Base-by-base conservation (phyloP, 345 rosid species). In the Rhodamnia rubescens region DNA sequence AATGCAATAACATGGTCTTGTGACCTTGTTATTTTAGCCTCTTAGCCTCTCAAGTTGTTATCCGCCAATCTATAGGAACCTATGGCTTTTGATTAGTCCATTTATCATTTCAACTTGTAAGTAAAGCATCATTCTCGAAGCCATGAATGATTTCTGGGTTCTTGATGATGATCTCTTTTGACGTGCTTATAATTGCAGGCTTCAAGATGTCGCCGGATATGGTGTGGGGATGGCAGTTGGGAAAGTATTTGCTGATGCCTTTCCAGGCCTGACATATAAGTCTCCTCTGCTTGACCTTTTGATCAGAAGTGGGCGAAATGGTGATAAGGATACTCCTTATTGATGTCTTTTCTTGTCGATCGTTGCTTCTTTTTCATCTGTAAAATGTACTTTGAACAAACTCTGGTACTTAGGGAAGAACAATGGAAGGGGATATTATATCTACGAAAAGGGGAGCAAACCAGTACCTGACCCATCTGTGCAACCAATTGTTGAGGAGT, bases 401-500 rank as follows among this genome's bases (percentile, higher is more conserved):
- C 74, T 75, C 49, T 89, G 52, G 51, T 80, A n/a, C 83, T 83
- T 75, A 97, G 98, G 99, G 61, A 97, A 96, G 92, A 93, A 82
- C 90, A 97, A 93, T 50, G 98, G 98, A 61, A 95, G 90, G 88
- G 99, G 99, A 84, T 96, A 88, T 89, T 97, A 97, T 88, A 90
- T 92, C 10, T 93, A 95, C 86, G 96, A 91, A 84, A 97, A 95
- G 86, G 98, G 98, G 88, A 91, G 91, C 90, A 93, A 89, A 85
- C 99, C 98, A 85, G 94, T 88, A 86, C 99, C 98, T 22, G 99
- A 97, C 89, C 91, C 91, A 87, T 92, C 96, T 40, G 96, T 96
- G 53, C 86, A 90, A 85, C 92, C 96, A 32, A 83, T 95, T 84
- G 89, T 97, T 87, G 93, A 96, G 89, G 98, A 96, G 90, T 91